Conservation (phyloP, 202 grass and related monocot species). For the Bolboschoenoplectus hybrid region DNA sequence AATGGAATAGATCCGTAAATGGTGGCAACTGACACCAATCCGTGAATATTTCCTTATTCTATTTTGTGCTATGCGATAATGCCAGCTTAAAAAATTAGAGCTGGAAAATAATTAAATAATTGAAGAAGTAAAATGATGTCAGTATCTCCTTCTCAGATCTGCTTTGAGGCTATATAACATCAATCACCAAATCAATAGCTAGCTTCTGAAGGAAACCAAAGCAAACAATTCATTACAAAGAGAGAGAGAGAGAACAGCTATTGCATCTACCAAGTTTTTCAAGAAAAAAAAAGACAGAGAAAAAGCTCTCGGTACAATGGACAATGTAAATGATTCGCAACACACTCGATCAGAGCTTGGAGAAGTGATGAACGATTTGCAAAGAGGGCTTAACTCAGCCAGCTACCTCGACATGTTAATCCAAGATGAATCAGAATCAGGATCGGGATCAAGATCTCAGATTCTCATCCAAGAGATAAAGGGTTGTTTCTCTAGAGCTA, state of each 20-base stretch:
- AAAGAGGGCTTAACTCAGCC: slow-evolving; percentile 18
- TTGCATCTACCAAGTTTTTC: no score
- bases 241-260: background rate
- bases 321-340: slow-evolving; percentile 12
- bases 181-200: background rate
- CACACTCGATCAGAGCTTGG: background rate
- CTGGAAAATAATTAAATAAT: background rate
- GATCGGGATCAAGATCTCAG: slow-evolving; percentile 24
- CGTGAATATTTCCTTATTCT: background rate
- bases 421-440: slow-evolving; percentile 21
- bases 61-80: background rate
- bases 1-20: background rate
- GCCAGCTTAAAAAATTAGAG: background rate
- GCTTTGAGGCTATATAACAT: background rate
- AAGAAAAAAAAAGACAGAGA: no score
- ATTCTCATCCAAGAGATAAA: slow-evolving; percentile 31
- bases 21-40: background rate
- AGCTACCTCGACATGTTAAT: slow-evolving; percentile 15
- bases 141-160: slow-evolving; percentile 1
- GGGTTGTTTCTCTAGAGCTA: slow-evolving; percentile 32
- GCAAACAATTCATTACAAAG: background rate
- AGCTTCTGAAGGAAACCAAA: background rate
- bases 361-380: slow-evolving; percentile 28
- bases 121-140: background rate
- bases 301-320: background rate